Percentiles rank a stretch among this genome's conserved stretches.
Conservation (phyloP, 1,139 yeast genomes). For the Hemisphaericaspora subhashii region DNA sequence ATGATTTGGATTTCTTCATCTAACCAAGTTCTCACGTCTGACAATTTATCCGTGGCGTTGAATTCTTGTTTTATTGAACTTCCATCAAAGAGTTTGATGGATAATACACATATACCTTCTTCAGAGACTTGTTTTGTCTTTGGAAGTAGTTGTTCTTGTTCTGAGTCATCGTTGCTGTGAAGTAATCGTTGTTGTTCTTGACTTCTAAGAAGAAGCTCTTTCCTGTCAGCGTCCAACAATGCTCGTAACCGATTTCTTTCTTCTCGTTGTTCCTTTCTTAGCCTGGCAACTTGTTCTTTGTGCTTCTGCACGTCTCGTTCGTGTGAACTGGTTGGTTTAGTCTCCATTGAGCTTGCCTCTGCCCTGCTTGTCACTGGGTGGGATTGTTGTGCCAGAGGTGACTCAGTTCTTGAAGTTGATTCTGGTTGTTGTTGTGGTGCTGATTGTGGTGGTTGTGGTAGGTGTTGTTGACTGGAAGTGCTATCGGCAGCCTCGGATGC, state of each 20-base stretch:
- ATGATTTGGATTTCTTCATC: constrained; percentile 43
- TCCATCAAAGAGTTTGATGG: constrained; percentile 59
- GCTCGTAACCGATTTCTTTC: constrained; percentile 57
- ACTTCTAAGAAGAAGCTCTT: constrained; percentile 50
- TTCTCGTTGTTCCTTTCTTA: constrained; percentile 35
- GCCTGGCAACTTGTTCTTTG: constrained; percentile 39
- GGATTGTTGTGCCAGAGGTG: not conserved
- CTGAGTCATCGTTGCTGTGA: not conserved
- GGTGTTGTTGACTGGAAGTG: constrained; percentile 2
- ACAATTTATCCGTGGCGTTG: constrained; percentile 39
- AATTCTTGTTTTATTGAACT: constrained; percentile 47
- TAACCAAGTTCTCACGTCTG: constrained; percentile 63
- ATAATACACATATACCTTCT: constrained; percentile 36
- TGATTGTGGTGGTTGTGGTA: not conserved
- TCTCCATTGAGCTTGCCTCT: not conserved
- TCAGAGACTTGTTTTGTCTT: not conserved
- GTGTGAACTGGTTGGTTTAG: constrained; percentile 5
- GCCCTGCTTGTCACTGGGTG: not conserved
- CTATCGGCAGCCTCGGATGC: not conserved
- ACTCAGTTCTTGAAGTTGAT: not conserved
- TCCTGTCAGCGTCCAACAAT: constrained; percentile 50
- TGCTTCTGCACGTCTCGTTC: constrained; percentile 23
- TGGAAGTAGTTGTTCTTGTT: not conserved
- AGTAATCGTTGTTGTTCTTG: constrained; percentile 24
- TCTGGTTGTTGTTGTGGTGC: constrained; percentile 2